Percentiles rank a stretch among this genome's conserved stretches.
Conservation (phyloP, 352 stramenopile genomes). For the Pelagophyceae sp. region DNA sequence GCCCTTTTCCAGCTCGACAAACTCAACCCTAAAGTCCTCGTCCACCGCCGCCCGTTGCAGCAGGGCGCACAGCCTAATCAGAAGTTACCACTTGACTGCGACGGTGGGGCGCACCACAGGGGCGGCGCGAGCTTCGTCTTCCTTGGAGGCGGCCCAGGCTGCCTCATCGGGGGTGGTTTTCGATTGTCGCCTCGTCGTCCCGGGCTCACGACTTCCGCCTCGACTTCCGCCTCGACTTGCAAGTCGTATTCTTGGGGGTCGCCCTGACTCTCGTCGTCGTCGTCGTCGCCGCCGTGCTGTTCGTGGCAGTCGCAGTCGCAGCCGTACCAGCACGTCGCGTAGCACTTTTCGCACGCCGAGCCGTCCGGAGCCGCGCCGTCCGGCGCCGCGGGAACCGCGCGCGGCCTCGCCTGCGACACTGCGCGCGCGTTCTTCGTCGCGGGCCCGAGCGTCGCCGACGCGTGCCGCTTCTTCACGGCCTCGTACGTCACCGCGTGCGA, state of each 20-base stretch:
- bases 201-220: neutral
- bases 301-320: slow-evolving; percentile 15
- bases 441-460: neutral
- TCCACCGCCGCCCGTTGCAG: neutral
- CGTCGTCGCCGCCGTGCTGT: neutral
- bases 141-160: neutral
- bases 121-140: neutral
- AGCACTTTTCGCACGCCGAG: neutral
- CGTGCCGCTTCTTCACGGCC: neutral
- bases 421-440: too few species aligned
- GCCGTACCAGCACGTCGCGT: slow-evolving; percentile 7
- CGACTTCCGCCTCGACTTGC: neutral
- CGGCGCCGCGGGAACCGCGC: too few species aligned
- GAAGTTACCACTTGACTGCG: too few species aligned
- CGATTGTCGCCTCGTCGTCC: neutral
- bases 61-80: neutral
- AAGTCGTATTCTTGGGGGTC: neutral
- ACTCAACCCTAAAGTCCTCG: neutral
- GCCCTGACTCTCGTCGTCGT: neutral
- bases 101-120: too few species aligned
- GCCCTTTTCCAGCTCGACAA: neutral
- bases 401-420: neutral
- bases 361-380: too few species aligned
- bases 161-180: neutral
- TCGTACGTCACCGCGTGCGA: neutral